Percentiles rank a stretch among this genome's conserved stretches.
phyloP scores from a whole-genome alignment of 192 early-diverging fungal species.

The Podila epigama region DNA sequence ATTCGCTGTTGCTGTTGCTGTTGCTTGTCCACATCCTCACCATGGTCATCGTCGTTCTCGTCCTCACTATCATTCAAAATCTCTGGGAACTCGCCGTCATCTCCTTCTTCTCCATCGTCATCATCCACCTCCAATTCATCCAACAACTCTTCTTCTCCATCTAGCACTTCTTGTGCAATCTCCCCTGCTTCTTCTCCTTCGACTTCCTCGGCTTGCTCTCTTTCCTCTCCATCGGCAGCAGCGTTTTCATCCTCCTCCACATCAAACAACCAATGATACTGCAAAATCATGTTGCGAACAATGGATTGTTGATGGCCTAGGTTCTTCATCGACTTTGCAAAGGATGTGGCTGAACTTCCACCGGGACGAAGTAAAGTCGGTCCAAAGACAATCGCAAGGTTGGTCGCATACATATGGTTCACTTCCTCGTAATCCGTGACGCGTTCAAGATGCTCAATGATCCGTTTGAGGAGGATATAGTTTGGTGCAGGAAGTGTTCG shows the following conservation, averaged over 20 bases:
- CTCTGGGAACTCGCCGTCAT: conserved; percentile 23
- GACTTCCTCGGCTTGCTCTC: background rate
- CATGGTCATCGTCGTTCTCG: conserved; percentile 10
- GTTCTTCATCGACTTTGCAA: conserved; percentile 74
- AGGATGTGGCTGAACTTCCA: conserved; percentile 58
- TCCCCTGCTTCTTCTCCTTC: background rate
- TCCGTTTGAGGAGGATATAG: conserved; percentile 70
- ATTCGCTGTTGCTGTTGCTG: no score
- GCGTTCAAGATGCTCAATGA: conserved; percentile 76
- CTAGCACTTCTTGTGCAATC: background rate
- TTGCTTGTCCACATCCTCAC: background rate
- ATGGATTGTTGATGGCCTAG: conserved; percentile 76
- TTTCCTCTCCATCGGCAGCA: background rate
- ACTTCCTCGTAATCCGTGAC: conserved; percentile 78
- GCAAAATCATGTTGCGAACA: conserved; percentile 75
- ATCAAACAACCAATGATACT: conserved; percentile 82
- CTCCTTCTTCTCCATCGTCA: conserved; percentile 15
- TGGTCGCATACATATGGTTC: conserved; percentile 91
- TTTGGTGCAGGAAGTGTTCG: conserved; percentile 67
- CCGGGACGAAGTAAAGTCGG: conserved; percentile 84
- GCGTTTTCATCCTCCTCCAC: conserved; percentile 64
- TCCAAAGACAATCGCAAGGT: conserved; percentile 96
- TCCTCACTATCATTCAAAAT: conserved; percentile 35
- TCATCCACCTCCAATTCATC: background rate
- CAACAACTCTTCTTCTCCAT: background rate